phyloP scores from a whole-genome alignment of 1,284 basidiomycete genomes.

The Fomes fomentarius region DNA sequence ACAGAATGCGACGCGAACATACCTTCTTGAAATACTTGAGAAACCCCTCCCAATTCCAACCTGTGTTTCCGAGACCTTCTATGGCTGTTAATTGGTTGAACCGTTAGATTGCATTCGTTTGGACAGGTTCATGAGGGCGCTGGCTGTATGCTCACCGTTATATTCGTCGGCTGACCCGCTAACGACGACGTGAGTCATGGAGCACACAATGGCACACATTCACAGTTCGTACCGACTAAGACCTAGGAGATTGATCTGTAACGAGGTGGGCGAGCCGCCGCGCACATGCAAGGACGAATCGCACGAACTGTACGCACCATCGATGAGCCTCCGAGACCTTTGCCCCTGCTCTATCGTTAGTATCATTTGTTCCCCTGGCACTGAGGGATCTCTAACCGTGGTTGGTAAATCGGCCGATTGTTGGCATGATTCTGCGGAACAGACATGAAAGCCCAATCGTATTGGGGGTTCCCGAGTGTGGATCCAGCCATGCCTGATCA shows the following conservation, averaged over 20 bases:
- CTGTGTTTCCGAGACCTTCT: slow-evolving; percentile 30
- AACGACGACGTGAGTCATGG: slow-evolving; percentile 9
- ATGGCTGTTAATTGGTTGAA: slow-evolving; percentile 9
- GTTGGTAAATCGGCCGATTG: slow-evolving; percentile 11
- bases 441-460: slow-evolving; percentile 25
- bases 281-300: too few species aligned
- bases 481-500: slow-evolving; percentile 7
- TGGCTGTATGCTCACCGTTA: slow-evolving; percentile 23
- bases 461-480: slow-evolving; percentile 13
- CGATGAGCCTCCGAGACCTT: slow-evolving; percentile 27
- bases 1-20: background rate
- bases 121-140: background rate
- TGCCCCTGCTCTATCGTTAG: slow-evolving; percentile 9
- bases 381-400: slow-evolving; percentile 9
- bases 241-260: slow-evolving; percentile 16
- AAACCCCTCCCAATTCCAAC: slow-evolving; percentile 30
- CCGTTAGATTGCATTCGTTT: background rate
- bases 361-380: too few species aligned
- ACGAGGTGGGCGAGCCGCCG: background rate
- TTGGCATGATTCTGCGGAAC: slow-evolving; percentile 22
- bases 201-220: background rate
- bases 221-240: slow-evolving; percentile 11
- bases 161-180: slow-evolving; percentile 22
- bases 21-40: slow-evolving; percentile 21
- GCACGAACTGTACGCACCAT: slow-evolving; percentile 4